Conservation (phyloP, 768 basidiomycete species). For the Suillus occidentalis region DNA sequence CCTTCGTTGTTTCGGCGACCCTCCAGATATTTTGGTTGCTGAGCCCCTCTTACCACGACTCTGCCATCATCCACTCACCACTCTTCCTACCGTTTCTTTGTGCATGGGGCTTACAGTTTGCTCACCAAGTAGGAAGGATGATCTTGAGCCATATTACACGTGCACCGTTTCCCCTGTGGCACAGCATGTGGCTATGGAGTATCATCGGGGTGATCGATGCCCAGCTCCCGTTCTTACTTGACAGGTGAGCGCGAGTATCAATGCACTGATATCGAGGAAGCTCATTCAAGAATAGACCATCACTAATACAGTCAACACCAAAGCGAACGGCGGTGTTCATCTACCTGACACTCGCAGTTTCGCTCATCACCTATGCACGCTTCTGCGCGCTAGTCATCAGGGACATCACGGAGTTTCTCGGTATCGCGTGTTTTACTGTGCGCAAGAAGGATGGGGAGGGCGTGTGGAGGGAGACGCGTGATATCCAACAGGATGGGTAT, state of each 20-base stretch:
- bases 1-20: constrained; percentile 70
- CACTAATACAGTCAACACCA: constrained; percentile 72
- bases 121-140: constrained; percentile 88
- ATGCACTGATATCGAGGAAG: constrained; percentile 13
- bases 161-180: constrained; percentile 81
- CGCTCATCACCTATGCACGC: constrained; percentile 68
- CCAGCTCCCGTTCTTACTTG: constrained; percentile 67
- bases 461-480: constrained; percentile 48
- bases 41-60: constrained; percentile 58
- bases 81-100: constrained; percentile 86
- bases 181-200: constrained; percentile 85
- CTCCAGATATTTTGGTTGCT: constrained; percentile 83
- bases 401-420: constrained; percentile 88
- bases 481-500: constrained; percentile 26
- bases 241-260: constrained; percentile 47
- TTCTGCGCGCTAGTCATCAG: constrained; percentile 82
- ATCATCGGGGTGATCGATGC: constrained; percentile 79
- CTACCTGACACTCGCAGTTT: constrained; percentile 64
- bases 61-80: constrained; percentile 71
- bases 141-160: constrained; percentile 92
- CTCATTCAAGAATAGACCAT: constrained; percentile 40
- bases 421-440: constrained; percentile 94
- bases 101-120: constrained; percentile 92
- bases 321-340: constrained; percentile 69
- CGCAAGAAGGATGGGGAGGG: constrained; percentile 76